phyloP scores from a whole-genome alignment of 345 rosid species.

The Cochlearia excelsa region DNA sequence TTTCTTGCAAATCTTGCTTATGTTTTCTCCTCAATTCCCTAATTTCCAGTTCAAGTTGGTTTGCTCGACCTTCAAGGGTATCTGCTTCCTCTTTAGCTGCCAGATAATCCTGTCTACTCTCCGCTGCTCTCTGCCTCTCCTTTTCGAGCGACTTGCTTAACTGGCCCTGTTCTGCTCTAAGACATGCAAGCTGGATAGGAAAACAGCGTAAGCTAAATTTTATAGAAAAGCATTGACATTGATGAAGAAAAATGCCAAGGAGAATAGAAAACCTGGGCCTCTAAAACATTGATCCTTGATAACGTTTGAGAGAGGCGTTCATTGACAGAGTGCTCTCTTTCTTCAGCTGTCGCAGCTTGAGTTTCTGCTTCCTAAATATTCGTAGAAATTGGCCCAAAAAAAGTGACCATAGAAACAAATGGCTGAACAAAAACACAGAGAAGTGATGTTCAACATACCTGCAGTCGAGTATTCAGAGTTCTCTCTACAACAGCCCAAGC shows the following conservation, averaged over 20 bases:
- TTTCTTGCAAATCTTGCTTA: slow-evolving; percentile 88
- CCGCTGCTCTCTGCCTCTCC: slow-evolving; percentile 98
- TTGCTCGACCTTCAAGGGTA: slow-evolving; percentile 87
- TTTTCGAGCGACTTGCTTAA: slow-evolving; percentile 89
- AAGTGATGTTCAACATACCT: slow-evolving; percentile 50
- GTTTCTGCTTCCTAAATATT: slow-evolving; percentile 82
- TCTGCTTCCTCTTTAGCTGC: slow-evolving; percentile 98
- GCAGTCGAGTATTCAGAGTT: slow-evolving; percentile 76
- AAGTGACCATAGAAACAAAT: not conserved
- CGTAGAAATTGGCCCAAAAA: slow-evolving; percentile 13
- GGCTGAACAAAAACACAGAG: slow-evolving; percentile 10
- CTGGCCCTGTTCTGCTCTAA: slow-evolving; percentile 94
- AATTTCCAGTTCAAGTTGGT: slow-evolving; percentile 80
- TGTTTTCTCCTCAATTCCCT: slow-evolving; percentile 75
- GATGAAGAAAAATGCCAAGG: slow-evolving; percentile 20
- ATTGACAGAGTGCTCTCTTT: slow-evolving; percentile 82
- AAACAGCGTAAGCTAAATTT: slow-evolving; percentile 33
- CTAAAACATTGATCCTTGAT: slow-evolving; percentile 94
- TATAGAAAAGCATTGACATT: slow-evolving; percentile 18
- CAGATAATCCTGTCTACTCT: slow-evolving; percentile 92
- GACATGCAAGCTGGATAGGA: slow-evolving; percentile 80
- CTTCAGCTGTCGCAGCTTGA: slow-evolving; percentile 90
- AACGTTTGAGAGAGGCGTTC: slow-evolving; percentile 95
- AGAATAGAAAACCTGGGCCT: slow-evolving; percentile 72
- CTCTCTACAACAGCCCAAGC: slow-evolving; percentile 99